Evolutionary conservation across 169 alveolate species (phyloP).

Genomic region (Plasmodium cynomolgi): DNA sequence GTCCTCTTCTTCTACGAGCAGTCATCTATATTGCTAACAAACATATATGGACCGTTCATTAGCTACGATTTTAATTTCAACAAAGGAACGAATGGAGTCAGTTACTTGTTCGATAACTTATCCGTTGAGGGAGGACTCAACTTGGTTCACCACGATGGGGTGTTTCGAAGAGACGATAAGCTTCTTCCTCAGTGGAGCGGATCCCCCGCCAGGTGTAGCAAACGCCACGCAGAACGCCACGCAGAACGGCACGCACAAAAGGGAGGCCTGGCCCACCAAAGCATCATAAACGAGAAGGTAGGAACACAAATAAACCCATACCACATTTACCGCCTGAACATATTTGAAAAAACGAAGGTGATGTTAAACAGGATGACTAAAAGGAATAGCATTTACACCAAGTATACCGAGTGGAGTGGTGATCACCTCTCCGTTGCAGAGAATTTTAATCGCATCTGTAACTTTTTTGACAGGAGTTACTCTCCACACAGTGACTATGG

Average conservation of each 20-base stretch:
- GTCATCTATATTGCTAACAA: conserved; percentile 21
- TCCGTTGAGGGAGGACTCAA: conserved; percentile 10
- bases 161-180: neutral
- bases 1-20: conserved; percentile 38
- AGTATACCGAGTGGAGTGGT: conserved; percentile 4
- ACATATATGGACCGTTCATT: conserved; percentile 22
- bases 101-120: conserved; percentile 3
- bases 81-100: neutral
- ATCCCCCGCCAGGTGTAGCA: neutral
- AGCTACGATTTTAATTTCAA: conserved; percentile 33
- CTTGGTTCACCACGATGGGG: neutral
- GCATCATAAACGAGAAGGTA: conserved; percentile 19
- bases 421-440: conserved; percentile 7
- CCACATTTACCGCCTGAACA: neutral
- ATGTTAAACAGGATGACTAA: neutral
- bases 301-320: conserved; percentile 36
- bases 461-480: conserved; percentile 9
- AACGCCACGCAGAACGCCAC: neutral
- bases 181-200: neutral
- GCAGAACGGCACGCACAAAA: neutral
- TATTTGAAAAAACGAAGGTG: neutral
- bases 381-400: conserved; percentile 29
- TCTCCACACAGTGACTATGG: neutral
- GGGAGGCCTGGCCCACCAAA: neutral
- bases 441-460: conserved; percentile 9